phyloP scores from a whole-genome alignment of 345 rosid species.

The Gossypium longicalyx region DNA sequence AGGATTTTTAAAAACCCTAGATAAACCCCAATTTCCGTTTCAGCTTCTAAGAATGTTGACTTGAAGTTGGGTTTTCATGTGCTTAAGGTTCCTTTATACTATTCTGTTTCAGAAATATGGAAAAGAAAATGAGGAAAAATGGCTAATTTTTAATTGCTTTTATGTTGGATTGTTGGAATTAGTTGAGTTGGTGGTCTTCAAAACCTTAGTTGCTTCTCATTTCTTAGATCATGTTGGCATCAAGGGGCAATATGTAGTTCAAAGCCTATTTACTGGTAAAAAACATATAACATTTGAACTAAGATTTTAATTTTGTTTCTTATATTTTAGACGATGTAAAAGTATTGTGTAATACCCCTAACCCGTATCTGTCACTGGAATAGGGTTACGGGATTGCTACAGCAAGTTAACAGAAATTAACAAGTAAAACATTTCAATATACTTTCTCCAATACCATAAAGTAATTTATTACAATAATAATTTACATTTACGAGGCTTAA shows the following conservation, averaged over 20 bases:
- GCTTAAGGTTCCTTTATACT: neutral
- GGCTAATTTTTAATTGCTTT: neutral
- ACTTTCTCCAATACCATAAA: no score
- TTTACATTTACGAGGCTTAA: no score
- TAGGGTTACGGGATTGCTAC: no score
- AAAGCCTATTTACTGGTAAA: neutral
- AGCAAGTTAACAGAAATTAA: no score
- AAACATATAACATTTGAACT: neutral
- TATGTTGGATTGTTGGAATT: neutral
- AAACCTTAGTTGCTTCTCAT: conserved; percentile 17
- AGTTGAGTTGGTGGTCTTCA: neutral
- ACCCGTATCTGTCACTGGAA: no score
- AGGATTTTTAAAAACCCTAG: conserved; percentile 34
- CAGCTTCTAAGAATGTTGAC: neutral
- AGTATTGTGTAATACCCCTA: no score
- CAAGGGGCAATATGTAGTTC: neutral
- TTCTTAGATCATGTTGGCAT: neutral
- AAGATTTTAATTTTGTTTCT: neutral
- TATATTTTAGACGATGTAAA: neutral
- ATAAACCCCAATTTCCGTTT: conserved; percentile 17
- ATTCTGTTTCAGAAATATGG: neutral
- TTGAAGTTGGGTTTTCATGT: neutral
- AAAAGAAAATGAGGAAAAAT: neutral
- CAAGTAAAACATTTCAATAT: no score
- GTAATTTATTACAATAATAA: no score